Percentiles rank a stretch among this genome's conserved stretches.
Conservation (phyloP, 768 basidiomycete species). For the Boletus reticulatus region DNA sequence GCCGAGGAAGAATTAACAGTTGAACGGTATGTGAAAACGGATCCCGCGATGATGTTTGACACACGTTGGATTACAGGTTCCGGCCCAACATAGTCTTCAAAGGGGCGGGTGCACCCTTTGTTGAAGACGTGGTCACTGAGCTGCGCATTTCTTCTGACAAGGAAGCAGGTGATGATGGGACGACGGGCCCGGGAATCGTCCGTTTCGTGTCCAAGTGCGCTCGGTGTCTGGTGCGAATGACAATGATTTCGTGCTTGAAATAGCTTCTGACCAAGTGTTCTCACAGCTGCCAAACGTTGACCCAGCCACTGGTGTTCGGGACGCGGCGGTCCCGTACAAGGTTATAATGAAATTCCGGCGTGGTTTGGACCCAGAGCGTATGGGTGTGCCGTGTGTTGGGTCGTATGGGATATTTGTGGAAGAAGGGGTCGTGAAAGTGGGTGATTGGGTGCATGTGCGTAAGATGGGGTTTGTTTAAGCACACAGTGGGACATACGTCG, state of each 20-base stretch:
- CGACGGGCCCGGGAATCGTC: slow-evolving; percentile 30
- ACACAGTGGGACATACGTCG: no score
- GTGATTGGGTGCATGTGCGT: slow-evolving; percentile 55
- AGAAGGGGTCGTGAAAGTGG: slow-evolving; percentile 55
- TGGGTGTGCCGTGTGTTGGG: slow-evolving; percentile 61
- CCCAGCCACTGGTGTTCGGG: slow-evolving; percentile 59
- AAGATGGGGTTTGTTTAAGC: slow-evolving; percentile 36
- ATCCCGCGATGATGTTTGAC: neutral
- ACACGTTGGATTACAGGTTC: slow-evolving; percentile 46
- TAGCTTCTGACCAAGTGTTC: slow-evolving; percentile 7
- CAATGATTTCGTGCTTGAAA: neutral
- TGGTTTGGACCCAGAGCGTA: slow-evolving; percentile 49
- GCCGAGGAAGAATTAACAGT: slow-evolving; percentile 46
- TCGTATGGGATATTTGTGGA: slow-evolving; percentile 57
- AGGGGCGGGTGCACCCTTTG: slow-evolving; percentile 64
- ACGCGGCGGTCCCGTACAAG: slow-evolving; percentile 74
- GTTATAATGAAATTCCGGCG: slow-evolving; percentile 70
- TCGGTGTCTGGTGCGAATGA: slow-evolving; percentile 63
- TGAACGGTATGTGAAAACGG: slow-evolving; percentile 49
- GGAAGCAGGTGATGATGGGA: slow-evolving; percentile 13
- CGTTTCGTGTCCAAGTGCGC: slow-evolving; percentile 66
- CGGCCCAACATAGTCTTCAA: slow-evolving; percentile 72
- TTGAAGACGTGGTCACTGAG: slow-evolving; percentile 69
- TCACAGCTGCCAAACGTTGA: slow-evolving; percentile 71
- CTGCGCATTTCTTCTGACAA: slow-evolving; percentile 46